A percentile compares a stretch with the other conserved stretches of the same genome.
phyloP scores from a whole-genome alignment of 2,329 filamentous ascomycete genomes.

The Cytospora schulzeri region DNA sequence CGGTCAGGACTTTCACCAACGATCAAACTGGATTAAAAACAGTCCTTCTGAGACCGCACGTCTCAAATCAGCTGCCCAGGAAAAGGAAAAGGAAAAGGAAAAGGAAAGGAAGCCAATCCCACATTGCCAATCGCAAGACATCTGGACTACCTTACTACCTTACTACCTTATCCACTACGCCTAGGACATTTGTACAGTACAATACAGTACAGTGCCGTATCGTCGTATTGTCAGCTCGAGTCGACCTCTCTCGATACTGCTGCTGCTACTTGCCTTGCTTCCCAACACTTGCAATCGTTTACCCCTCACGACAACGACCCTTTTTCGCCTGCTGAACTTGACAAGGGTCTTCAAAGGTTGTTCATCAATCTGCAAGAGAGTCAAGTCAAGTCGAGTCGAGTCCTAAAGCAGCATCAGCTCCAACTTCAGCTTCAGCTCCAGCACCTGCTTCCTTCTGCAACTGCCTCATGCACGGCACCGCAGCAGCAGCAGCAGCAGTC shows the following conservation, averaged over 20 bases:
- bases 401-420: neutral
- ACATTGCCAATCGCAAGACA: neutral
- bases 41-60: neutral
- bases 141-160: too few relatives aligned
- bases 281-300: neutral
- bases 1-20: neutral
- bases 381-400: neutral
- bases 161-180: neutral
- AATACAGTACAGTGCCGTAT: neutral
- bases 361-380: neutral
- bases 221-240: neutral
- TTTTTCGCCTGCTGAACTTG: neutral
- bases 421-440: neutral
- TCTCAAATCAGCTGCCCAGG: neutral
- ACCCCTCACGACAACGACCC: neutral
- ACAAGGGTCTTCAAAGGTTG: neutral
- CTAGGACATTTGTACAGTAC: neutral
- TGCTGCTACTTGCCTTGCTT: neutral
- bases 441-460: constrained; percentile 16
- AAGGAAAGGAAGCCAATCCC: too few relatives aligned
- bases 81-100: neutral
- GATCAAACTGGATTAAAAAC: neutral
- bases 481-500: neutral
- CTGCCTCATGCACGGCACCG: constrained; percentile 16
- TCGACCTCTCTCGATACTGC: neutral